Evolutionary conservation across 768 basidiomycete species (phyloP).

Genomic region (Naematelia aurantialba): DNA sequence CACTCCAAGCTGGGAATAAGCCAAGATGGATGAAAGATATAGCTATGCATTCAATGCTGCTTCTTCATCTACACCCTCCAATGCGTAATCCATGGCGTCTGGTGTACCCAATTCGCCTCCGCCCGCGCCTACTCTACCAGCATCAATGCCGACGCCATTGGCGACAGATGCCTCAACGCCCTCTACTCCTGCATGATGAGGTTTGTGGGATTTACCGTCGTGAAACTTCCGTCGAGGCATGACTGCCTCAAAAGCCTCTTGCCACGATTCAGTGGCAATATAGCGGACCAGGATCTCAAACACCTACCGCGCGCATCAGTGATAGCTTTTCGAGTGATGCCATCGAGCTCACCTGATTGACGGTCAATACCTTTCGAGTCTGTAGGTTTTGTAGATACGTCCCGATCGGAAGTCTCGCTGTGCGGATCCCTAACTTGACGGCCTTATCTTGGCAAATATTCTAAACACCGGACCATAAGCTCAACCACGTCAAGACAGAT

Average conservation of each 20-base stretch:
- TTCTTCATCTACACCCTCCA: neutral
- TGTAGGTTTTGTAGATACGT: conserved; percentile 75
- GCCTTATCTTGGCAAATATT: conserved; percentile 88
- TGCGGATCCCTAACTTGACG: conserved; percentile 64
- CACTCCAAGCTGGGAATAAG: no score
- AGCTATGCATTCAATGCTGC: neutral
- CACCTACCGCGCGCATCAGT: conserved; percentile 55
- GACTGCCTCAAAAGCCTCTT: conserved; percentile 76
- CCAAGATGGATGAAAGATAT: no score
- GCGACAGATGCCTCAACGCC: no score
- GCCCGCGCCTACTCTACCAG: no score
- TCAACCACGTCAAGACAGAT: conserved; percentile 10
- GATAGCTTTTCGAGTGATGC: no score
- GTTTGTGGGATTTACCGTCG: neutral
- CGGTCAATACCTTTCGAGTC: conserved; percentile 92
- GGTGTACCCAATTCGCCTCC: no score
- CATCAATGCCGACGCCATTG: no score
- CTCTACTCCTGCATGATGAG: no score
- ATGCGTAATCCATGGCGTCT: neutral
- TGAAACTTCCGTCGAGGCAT: conserved; percentile 86
- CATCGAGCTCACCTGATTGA: conserved; percentile 67
- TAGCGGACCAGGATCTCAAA: conserved; percentile 88
- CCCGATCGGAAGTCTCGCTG: conserved; percentile 92
- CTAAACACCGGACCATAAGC: conserved; percentile 53
- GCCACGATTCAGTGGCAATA: conserved; percentile 83